phyloP scores from a whole-genome alignment of 805 yeast genomes.

The Alloascoidea hylecoeti region DNA sequence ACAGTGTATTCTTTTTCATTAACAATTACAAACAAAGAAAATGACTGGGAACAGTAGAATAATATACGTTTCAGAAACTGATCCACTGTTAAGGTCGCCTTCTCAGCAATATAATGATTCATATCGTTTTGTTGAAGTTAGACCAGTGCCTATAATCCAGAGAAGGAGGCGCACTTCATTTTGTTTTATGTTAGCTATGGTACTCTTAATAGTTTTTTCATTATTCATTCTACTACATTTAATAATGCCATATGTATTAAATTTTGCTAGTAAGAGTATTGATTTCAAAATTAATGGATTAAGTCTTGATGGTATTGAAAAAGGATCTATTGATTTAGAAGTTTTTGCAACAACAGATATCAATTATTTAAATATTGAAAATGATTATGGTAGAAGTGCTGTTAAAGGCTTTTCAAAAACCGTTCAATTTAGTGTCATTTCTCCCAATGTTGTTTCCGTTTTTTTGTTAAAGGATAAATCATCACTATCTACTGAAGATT shows the following conservation, averaged over 20 bases:
- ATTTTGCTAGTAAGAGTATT: background rate
- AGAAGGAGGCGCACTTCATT: no score
- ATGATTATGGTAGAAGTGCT: background rate
- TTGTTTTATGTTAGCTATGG: no score
- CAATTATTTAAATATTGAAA: background rate
- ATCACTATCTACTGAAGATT: background rate
- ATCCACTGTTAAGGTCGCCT: no score
- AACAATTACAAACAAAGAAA: no score
- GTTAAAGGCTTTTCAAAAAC: background rate
- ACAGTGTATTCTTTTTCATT: no score
- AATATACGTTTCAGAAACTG: background rate
- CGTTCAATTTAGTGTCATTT: background rate
- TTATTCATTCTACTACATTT: background rate
- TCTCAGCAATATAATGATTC: no score
- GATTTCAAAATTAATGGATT: background rate
- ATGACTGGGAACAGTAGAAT: no score
- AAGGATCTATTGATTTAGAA: background rate
- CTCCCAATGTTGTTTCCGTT: background rate
- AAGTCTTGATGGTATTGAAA: background rate
- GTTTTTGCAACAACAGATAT: background rate
- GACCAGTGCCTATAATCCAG: no score
- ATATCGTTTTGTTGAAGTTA: no score
- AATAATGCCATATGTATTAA: background rate
- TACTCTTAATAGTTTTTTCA: background rate
- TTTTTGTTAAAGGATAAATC: no score